Evolutionary conservation across 305 asterid species (phyloP).

Genomic region (Solanum hybrid): DNA sequence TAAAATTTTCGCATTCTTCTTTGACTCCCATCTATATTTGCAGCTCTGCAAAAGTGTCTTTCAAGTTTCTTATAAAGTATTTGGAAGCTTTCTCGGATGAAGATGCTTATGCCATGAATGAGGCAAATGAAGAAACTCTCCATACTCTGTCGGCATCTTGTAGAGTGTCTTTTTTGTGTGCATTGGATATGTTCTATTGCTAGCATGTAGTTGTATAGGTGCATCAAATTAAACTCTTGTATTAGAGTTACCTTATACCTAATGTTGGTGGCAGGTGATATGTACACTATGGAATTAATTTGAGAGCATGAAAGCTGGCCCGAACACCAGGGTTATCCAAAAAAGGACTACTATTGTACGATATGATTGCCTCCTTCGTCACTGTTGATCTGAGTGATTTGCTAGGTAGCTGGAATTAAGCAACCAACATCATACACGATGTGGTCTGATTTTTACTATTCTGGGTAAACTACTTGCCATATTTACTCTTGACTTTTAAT

Average conservation of each 20-base stretch:
- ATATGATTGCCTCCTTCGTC: neutral
- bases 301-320: too few species aligned
- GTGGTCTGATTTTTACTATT: neutral
- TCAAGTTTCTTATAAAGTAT: conserved; percentile 64
- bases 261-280: too few species aligned
- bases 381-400: neutral
- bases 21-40: neutral
- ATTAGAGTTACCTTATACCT: too few species aligned
- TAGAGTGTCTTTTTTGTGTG: neutral
- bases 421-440: neutral
- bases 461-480: neutral
- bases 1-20: neutral
- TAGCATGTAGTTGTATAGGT: too few species aligned
- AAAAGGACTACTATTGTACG: neutral
- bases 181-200: too few species aligned
- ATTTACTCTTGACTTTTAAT: conserved; percentile 3
- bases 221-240: too few species aligned
- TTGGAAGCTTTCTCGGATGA: conserved; percentile 68
- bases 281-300: too few species aligned
- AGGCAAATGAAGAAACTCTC: conserved; percentile 78
- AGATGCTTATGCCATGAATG: conserved; percentile 39
- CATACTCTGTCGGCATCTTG: neutral
- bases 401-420: neutral
- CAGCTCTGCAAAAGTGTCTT: conserved; percentile 64
- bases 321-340: too few species aligned